phyloP scores from a whole-genome alignment of 805 yeast genomes.

The Teunomyces barrocoloradensis region DNA sequence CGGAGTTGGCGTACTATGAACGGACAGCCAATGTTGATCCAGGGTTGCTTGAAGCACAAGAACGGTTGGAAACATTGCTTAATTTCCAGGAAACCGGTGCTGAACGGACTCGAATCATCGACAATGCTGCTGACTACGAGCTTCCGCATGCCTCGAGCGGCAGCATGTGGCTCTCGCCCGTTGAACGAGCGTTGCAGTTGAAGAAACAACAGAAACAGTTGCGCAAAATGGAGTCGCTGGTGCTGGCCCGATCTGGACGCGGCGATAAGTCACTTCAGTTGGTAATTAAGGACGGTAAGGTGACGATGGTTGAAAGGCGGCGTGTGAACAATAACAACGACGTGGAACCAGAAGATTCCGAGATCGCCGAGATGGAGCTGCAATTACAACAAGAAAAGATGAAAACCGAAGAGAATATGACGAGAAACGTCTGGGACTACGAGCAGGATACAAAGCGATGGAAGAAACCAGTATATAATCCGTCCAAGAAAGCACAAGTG shows the following conservation, averaged over 20 bases:
- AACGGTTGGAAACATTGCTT: conserved; percentile 67
- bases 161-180: conserved; percentile 80
- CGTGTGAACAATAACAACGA: conserved; percentile 17
- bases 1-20: conserved; percentile 45
- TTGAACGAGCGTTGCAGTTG: conserved; percentile 83
- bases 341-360: conserved; percentile 28
- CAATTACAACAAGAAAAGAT: conserved; percentile 20
- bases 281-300: conserved; percentile 79
- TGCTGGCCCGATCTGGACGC: conserved; percentile 60
- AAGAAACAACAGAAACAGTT: conserved; percentile 80
- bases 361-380: conserved; percentile 39
- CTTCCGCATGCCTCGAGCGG: conserved; percentile 46
- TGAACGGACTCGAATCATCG: conserved; percentile 88
- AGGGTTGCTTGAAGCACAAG: conserved; percentile 67
- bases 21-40: conserved; percentile 45
- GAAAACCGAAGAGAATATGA: conserved; percentile 27
- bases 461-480: too few species aligned
- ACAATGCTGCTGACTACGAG: conserved; percentile 87
- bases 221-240: conserved; percentile 60
- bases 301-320: conserved; percentile 53
- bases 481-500: not conserved
- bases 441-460: conserved; percentile 17
- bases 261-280: conserved; percentile 75
- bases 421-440: conserved; percentile 57
- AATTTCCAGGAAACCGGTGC: conserved; percentile 83